These are phyloP conservation scores for Clonostachys sp. DNA, from an alignment of 2,329 filamentous ascomycete genomes.

Conservation along the genomic window DNA sequence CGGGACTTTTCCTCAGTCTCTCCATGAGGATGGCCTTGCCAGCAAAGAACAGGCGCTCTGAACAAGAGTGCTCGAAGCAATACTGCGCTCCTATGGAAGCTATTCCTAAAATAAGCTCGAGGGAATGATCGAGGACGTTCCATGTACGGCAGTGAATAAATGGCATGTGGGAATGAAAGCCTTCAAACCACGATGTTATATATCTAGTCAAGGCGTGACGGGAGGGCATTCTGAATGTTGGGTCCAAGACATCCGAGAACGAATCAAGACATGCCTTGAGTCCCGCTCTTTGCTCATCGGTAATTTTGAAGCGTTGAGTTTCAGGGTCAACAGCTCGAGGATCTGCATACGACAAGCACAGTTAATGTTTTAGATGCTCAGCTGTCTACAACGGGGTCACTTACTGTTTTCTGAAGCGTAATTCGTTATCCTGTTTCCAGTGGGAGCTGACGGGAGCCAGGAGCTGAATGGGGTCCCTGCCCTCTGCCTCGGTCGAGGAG, in stretches of 20 bases:
- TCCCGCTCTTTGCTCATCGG: conserved; percentile 23
- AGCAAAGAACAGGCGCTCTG: conserved; percentile 23
- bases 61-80: conserved; percentile 26
- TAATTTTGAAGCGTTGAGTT: conserved; percentile 16
- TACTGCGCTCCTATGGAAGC: conserved; percentile 28
- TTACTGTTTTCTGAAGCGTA: not conserved
- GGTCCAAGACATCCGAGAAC: conserved; percentile 18
- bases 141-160: conserved; percentile 29
- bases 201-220: conserved; percentile 27
- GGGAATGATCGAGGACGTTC: conserved; percentile 18
- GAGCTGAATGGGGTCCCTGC: conserved; percentile 27
- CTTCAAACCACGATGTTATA: conserved; percentile 26
- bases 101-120: conserved; percentile 24
- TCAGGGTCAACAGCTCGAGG: conserved; percentile 9
- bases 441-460: conserved; percentile 28
- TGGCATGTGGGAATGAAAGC: conserved; percentile 29
- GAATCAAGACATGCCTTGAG: conserved; percentile 14
- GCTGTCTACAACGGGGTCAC: not conserved
- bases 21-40: conserved; percentile 23
- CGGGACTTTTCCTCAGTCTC: conserved; percentile 13
- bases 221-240: conserved; percentile 23
- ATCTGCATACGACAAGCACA: conserved; percentile 1
- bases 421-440: conserved; percentile 14
- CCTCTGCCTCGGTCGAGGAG: conserved; percentile 7
- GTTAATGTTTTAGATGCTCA: too few relatives aligned